Conservation (phyloP, 805 yeast genomes). For the Candida alai region DNA sequence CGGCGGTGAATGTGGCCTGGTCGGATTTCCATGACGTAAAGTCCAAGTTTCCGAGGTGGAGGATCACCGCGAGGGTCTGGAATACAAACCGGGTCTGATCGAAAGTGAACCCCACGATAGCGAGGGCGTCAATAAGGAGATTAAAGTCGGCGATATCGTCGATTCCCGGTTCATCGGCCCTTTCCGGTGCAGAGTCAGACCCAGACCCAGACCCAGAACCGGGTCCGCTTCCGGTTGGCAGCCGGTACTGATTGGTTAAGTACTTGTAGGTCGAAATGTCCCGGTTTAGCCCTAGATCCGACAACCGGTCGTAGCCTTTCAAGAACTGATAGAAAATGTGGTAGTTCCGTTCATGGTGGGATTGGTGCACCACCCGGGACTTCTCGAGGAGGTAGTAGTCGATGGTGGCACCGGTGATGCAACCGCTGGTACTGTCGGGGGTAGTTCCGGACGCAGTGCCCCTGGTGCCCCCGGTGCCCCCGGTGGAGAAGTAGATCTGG, state of each 20-base stretch:
- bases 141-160: conserved; percentile 72
- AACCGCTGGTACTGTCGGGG: conserved; percentile 52
- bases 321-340: conserved; percentile 89
- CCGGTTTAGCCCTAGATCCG: conserved; percentile 41
- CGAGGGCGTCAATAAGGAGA: conserved; percentile 61
- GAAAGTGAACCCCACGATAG: conserved; percentile 64
- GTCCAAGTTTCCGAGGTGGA: conserved; percentile 82
- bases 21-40: conserved; percentile 65
- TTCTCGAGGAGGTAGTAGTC: conserved; percentile 94
- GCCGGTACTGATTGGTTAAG: conserved; percentile 30
- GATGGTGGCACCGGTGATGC: conserved; percentile 82
- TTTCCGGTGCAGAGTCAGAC: too few relatives aligned
- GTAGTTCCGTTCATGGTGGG: conserved; percentile 77
- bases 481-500: conserved; percentile 69
- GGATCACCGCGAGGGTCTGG: conserved; percentile 65
- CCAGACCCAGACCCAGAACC: too few relatives aligned
- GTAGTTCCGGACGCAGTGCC: too few relatives aligned
- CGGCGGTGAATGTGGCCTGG: conserved; percentile 66
- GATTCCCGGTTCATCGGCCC: conserved; percentile 67
- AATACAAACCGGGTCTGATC: conserved; percentile 57
- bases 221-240: conserved; percentile 52
- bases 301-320: conserved; percentile 56
- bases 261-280: conserved; percentile 48
- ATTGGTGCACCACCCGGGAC: conserved; percentile 83
- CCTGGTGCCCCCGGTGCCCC: too few relatives aligned